phyloP scores from a whole-genome alignment of 768 basidiomycete genomes.

The Rhodotorula kratochvilovae region DNA sequence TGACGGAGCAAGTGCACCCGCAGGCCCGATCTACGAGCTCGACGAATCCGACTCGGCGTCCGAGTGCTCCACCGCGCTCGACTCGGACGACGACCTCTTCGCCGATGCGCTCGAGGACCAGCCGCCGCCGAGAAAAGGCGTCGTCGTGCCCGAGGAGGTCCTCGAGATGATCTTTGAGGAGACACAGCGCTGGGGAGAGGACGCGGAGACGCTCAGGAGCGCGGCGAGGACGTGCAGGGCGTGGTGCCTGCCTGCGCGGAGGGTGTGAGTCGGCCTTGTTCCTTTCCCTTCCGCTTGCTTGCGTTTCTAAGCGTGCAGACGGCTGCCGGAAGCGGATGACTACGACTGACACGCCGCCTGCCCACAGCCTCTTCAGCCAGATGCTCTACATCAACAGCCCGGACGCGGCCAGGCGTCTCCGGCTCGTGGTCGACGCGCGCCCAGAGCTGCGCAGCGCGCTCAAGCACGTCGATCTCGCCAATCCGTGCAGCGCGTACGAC shows the following conservation, averaged over 20 bases:
- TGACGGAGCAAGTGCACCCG: accelerated
- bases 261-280: neutral
- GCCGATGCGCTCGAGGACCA: neutral
- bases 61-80: neutral
- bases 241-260: conserved; percentile 6
- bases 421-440: neutral
- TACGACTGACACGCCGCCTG: neutral
- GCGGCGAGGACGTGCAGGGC: neutral
- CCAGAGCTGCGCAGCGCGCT: conserved; percentile 1
- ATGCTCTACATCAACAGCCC: neutral
- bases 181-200: neutral
- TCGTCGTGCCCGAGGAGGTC: neutral
- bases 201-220: neutral
- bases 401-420: neutral
- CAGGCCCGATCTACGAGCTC: conserved; percentile 11
- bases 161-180: neutral
- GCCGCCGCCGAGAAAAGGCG: neutral
- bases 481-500: neutral
- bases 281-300: neutral
- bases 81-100: neutral
- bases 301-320: too few relatives aligned
- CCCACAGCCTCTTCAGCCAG: conserved; percentile 15
- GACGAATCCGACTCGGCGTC: neutral
- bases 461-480: neutral
- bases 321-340: too few relatives aligned